phyloP scores from a whole-genome alignment of 176 grass and related monocot species.

The Carex scoparia region DNA sequence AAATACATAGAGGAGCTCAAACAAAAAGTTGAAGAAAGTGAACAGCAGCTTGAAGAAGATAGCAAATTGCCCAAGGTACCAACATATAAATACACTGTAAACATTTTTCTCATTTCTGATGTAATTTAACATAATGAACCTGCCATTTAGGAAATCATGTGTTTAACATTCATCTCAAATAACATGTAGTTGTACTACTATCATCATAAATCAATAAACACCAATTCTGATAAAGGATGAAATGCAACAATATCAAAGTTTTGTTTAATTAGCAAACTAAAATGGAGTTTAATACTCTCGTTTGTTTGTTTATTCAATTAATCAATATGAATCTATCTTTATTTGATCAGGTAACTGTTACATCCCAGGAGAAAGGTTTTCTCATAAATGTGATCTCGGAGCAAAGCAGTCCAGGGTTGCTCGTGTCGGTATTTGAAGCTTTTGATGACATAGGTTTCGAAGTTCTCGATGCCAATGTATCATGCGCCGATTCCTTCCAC shows the following conservation, averaged over 20 bases:
- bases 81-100: background rate
- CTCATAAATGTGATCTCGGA: constrained; percentile 42
- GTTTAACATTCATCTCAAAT: background rate
- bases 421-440: constrained; percentile 46
- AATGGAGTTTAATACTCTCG: background rate
- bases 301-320: background rate
- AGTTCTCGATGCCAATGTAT: constrained; percentile 47
- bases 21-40: constrained; percentile 40
- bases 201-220: background rate
- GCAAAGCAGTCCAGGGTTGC: constrained; percentile 30
- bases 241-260: background rate
- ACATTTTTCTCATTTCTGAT: background rate
- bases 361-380: constrained; percentile 34
- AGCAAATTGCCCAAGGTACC: constrained; percentile 20
- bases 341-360: constrained; percentile 37
- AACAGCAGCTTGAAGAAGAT: constrained; percentile 11
- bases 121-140: background rate
- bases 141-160: background rate
- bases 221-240: background rate
- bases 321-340: background rate
- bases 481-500: constrained; percentile 39
- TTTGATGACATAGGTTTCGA: constrained; percentile 54
- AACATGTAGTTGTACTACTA: background rate
- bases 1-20: constrained; percentile 68
- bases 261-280: background rate